Evolutionary conservation across 768 basidiomycete genomes (phyloP).

Genomic region (Russula abietina): DNA sequence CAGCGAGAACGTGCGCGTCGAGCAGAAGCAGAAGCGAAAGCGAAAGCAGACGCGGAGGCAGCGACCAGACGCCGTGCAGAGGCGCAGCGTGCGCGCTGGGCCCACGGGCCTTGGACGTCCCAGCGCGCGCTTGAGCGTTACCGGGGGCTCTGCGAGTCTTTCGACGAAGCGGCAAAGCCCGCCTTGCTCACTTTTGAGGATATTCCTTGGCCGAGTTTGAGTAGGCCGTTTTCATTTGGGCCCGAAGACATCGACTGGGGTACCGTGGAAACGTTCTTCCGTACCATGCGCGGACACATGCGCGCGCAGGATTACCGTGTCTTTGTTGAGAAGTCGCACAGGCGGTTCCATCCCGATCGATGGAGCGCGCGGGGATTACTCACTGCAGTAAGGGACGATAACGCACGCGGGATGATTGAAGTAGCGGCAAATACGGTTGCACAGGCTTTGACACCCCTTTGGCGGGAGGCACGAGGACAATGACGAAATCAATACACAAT

Average conservation of each 20-base stretch:
- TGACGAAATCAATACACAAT: constrained; percentile 19
- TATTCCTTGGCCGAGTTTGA: constrained; percentile 73
- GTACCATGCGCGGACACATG: constrained; percentile 45
- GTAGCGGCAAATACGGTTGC: constrained; percentile 68
- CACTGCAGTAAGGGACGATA: constrained; percentile 50
- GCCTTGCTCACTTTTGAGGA: constrained; percentile 51
- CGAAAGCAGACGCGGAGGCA: constrained; percentile 24
- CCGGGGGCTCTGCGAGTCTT: constrained; percentile 50
- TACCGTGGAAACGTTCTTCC: constrained; percentile 69
- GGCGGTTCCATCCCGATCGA: constrained; percentile 73
- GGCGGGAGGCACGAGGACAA: constrained; percentile 40
- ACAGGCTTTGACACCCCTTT: constrained; percentile 67
- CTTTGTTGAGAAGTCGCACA: constrained; percentile 64
- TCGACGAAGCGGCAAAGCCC: constrained; percentile 49
- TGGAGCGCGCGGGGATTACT: constrained; percentile 67
- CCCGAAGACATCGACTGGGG: constrained; percentile 66
- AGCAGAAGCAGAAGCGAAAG: neutral
- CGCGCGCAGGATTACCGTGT: constrained; percentile 54
- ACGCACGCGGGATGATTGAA: constrained; percentile 53
- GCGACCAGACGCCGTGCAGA: constrained; percentile 39
- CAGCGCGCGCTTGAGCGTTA: constrained; percentile 69
- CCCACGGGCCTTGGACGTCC: constrained; percentile 55
- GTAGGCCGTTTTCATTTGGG: constrained; percentile 44
- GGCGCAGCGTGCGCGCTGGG: constrained; percentile 47
- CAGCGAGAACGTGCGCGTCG: constrained; percentile 28